phyloP scores from a whole-genome alignment of 306 rosid species.

The Cucurbita ficifolia region DNA sequence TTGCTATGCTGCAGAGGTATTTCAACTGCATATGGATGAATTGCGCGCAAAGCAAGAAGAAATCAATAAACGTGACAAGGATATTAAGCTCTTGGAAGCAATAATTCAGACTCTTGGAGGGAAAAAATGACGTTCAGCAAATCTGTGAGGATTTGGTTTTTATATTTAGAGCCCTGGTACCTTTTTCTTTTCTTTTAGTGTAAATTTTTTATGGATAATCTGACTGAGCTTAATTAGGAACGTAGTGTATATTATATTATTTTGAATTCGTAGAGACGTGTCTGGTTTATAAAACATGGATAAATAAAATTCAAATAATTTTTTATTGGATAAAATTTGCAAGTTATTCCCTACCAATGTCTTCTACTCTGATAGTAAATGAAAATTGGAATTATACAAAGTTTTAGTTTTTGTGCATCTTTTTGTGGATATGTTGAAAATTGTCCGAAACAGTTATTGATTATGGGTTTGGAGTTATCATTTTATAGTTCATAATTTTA shows the following conservation, averaged over 20 bases:
- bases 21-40: constrained; percentile 92
- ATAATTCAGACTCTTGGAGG: constrained; percentile 85
- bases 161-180: neutral
- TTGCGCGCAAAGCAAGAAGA: constrained; percentile 70
- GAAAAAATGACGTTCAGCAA: constrained; percentile 13
- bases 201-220: neutral
- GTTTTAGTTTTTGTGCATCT: neutral
- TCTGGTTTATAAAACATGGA: neutral
- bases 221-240: neutral
- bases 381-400: neutral
- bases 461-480: neutral
- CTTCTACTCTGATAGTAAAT: neutral
- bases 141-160: neutral
- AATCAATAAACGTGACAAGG: constrained; percentile 70
- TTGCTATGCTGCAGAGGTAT: constrained; percentile 44
- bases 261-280: neutral
- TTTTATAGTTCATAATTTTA: neutral
- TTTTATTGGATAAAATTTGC: neutral
- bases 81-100: constrained; percentile 73
- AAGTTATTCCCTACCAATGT: neutral
- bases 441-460: neutral
- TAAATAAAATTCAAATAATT: neutral
- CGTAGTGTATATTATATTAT: neutral
- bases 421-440: too few relatives aligned
- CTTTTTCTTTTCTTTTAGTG: neutral